Conservation (phyloP, 306 rosid genomes). For the Cicer bijugum region DNA sequence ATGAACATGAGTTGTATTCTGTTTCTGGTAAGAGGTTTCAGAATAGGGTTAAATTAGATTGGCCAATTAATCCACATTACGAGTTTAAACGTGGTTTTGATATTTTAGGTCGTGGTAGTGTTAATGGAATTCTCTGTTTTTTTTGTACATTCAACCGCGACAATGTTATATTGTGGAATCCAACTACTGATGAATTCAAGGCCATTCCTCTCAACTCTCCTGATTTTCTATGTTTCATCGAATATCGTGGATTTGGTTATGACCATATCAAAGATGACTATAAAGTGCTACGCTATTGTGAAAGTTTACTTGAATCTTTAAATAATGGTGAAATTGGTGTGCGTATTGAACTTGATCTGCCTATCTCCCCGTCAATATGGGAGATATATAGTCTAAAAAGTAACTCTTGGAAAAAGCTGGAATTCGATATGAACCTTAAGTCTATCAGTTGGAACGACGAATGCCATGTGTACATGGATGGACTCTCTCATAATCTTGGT, state of each 20-base stretch:
- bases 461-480: background rate
- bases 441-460: too few relatives aligned
- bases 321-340: too few relatives aligned
- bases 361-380: background rate
- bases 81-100: background rate
- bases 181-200: background rate
- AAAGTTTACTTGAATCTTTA: too few relatives aligned
- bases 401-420: background rate
- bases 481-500: background rate
- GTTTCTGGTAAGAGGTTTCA: background rate
- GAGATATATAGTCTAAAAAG: background rate
- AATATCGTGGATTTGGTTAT: background rate
- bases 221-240: accelerated
- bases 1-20: background rate
- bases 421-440: too few relatives aligned
- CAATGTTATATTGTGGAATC: background rate
- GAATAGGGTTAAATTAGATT: background rate
- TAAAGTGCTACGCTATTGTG: too few relatives aligned
- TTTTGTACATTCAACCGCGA: background rate
- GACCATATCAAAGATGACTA: background rate
- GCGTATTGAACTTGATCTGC: too few relatives aligned
- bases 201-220: background rate
- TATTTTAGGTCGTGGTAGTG: background rate
- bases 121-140: background rate
- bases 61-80: background rate